Percentiles rank a stretch among this genome's conserved stretches.
Conservation (phyloP, 2,329 filamentous ascomycete genomes). For the Hypoxylon sp. region DNA sequence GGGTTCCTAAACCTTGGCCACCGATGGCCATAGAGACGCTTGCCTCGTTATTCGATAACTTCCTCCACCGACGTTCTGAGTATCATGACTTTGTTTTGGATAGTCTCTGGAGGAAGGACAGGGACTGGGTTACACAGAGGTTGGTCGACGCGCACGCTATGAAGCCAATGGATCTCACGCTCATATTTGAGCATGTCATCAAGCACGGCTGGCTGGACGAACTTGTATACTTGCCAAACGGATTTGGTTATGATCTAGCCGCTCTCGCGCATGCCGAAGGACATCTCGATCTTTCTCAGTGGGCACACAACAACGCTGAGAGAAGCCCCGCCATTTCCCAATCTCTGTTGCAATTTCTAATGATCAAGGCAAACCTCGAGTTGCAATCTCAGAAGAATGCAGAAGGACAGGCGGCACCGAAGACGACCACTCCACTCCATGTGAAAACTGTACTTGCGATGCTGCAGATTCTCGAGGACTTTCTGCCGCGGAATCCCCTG, state of each 20-base stretch:
- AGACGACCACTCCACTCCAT: slow-evolving; percentile 80
- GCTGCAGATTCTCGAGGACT: slow-evolving; percentile 83
- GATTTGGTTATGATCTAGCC: slow-evolving; percentile 89
- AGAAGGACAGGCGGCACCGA: slow-evolving; percentile 69
- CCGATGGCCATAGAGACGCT: slow-evolving; percentile 81
- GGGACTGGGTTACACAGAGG: slow-evolving; percentile 84
- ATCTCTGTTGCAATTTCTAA: slow-evolving; percentile 83
- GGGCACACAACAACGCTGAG: slow-evolving; percentile 80
- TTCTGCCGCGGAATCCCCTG: slow-evolving; percentile 69
- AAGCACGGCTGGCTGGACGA: slow-evolving; percentile 88
- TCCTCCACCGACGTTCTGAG: slow-evolving; percentile 82
- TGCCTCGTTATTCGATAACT: slow-evolving; percentile 84
- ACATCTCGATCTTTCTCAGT: slow-evolving; percentile 83
- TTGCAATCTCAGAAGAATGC: slow-evolving; percentile 78
- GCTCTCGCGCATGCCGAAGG: slow-evolving; percentile 86
- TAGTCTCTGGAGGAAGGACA: slow-evolving; percentile 92
- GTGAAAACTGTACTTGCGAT: slow-evolving; percentile 88
- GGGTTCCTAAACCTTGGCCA: slow-evolving; percentile 83
- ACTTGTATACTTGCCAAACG: slow-evolving; percentile 82
- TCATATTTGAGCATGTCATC: slow-evolving; percentile 84
- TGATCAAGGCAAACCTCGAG: slow-evolving; percentile 88
- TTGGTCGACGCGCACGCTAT: slow-evolving; percentile 83
- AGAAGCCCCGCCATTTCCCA: slow-evolving; percentile 76
- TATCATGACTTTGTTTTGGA: slow-evolving; percentile 91
- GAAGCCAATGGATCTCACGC: slow-evolving; percentile 75